Evolutionary conservation across 1,284 basidiomycete species (phyloP).

Genomic region (Papiliotrema laurentii): DNA sequence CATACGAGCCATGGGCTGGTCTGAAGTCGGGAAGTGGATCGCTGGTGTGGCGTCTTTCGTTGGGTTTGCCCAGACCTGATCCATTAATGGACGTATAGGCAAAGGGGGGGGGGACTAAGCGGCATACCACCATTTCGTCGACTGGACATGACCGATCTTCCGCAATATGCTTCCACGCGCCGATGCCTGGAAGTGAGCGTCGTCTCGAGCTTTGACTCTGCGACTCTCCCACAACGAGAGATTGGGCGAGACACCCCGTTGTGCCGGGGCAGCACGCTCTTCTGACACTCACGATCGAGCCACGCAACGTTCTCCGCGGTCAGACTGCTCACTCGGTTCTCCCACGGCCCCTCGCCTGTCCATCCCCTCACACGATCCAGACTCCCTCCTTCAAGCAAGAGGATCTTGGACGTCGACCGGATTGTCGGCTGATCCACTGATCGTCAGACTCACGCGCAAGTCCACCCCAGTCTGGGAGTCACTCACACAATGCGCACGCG

Average conservation of each 20-base stretch:
- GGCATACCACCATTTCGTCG: constrained; percentile 74
- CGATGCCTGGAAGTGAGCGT: constrained; percentile 58
- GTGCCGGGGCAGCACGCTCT: not conserved
- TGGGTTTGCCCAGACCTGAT: constrained; percentile 65
- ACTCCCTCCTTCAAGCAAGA: constrained; percentile 75
- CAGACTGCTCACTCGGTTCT: constrained; percentile 84
- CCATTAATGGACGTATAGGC: not conserved
- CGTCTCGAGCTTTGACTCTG: no score
- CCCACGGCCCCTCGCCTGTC: constrained; percentile 61
- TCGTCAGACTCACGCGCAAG: constrained; percentile 1
- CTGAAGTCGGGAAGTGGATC: constrained; percentile 38
- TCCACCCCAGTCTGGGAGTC: not conserved
- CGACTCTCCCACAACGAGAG: no score
- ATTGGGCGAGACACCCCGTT: no score
- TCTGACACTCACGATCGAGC: constrained; percentile 64
- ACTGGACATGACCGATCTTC: constrained; percentile 64
- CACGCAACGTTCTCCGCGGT: constrained; percentile 77
- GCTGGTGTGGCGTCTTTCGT: constrained; percentile 49
- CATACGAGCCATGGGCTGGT: constrained; percentile 63
- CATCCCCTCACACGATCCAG: constrained; percentile 66
- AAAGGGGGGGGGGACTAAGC: not conserved
- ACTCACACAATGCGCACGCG: constrained; percentile 72
- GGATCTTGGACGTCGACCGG: constrained; percentile 56
- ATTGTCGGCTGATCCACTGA: constrained; percentile 57
- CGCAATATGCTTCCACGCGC: constrained; percentile 78